Evolutionary conservation across 106 monocot genomes (phyloP).

Genomic region (Platanthera guangdongensis): DNA sequence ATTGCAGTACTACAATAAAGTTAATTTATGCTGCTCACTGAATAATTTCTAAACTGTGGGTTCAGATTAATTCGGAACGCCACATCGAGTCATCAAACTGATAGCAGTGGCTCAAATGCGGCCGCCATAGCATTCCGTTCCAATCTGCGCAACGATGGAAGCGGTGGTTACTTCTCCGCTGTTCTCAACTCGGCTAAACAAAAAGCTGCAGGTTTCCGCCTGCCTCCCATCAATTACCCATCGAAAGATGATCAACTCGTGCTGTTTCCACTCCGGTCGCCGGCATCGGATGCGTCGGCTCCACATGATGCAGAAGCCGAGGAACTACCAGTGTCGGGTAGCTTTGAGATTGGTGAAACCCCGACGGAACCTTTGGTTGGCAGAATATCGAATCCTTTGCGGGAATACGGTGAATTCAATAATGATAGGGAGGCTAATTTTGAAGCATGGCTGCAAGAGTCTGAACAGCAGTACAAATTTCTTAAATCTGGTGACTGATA

Average conservation of each 20-base stretch:
- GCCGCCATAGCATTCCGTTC: not conserved
- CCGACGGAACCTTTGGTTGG: not conserved
- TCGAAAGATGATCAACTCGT: slow-evolving; percentile 2
- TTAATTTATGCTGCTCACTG: not conserved
- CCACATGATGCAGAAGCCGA: slow-evolving; percentile 17
- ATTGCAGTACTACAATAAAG: not conserved
- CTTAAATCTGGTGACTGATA: slow-evolving; percentile 1
- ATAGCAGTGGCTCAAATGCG: slow-evolving; percentile 7
- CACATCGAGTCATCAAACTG: slow-evolving; percentile 22
- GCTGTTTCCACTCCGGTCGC: not conserved
- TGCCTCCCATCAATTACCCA: slow-evolving; percentile 15
- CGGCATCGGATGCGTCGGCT: not conserved
- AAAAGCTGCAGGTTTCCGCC: slow-evolving; percentile 37
- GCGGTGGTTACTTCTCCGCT: slow-evolving; percentile 32
- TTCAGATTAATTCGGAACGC: slow-evolving; percentile 47
- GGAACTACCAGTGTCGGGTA: slow-evolving; percentile 32
- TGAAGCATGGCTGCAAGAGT: slow-evolving; percentile 40
- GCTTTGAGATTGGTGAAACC: slow-evolving; percentile 6
- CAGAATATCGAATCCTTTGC: slow-evolving; percentile 8
- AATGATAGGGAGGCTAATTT: slow-evolving; percentile 45
- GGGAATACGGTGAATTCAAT: slow-evolving; percentile 39
- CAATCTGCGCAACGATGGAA: slow-evolving; percentile 5
- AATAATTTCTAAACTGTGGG: not conserved
- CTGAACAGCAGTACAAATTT: not conserved
- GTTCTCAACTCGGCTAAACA: slow-evolving; percentile 57